A percentile compares a stretch with the other conserved stretches of the same genome.
These are phyloP conservation scores for Galeopsis tetrahit DNA, from an alignment of 257 asterid species.

Conservation along the genomic window DNA sequence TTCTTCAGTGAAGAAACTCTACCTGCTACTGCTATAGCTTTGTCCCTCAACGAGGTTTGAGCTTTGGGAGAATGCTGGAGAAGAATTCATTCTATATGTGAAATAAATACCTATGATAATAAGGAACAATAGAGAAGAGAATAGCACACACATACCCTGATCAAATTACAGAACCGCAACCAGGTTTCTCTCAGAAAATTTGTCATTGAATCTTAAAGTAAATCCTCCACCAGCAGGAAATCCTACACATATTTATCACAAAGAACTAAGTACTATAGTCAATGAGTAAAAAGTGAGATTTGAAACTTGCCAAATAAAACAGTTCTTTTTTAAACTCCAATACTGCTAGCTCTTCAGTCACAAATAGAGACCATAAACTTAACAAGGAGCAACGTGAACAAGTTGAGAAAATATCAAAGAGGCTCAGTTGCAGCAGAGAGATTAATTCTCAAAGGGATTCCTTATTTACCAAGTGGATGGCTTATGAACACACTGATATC, in stretches of 20 bases:
- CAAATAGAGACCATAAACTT: constrained; percentile 1
- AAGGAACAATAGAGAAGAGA: background rate
- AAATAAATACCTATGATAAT: background rate
- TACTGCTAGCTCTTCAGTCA: constrained; percentile 2
- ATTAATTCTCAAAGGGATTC: constrained; percentile 6
- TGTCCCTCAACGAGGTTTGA: constrained; percentile 53
- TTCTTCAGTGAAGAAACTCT: constrained; percentile 57
- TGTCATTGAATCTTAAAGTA: constrained; percentile 43
- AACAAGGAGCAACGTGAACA: constrained; percentile 6
- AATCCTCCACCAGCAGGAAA: constrained; percentile 23
- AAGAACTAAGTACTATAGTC: background rate
- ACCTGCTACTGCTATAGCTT: constrained; percentile 76
- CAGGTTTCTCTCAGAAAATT: constrained; percentile 48
- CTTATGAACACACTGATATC: background rate
- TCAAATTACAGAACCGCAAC: constrained; percentile 54
- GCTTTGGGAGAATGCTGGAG: constrained; percentile 48
- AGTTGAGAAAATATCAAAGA: constrained; percentile 3
- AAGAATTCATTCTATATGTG: background rate
- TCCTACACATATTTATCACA: constrained; percentile 11
- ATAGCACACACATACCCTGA: constrained; percentile 45
- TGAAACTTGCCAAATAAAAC: background rate
- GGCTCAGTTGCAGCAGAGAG: background rate
- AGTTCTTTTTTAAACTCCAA: background rate
- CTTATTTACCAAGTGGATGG: background rate
- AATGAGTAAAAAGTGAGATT: background rate